These are phyloP conservation scores for Lepiota venenata DNA, from an alignment of 768 basidiomycete species.

Conservation along the genomic window DNA sequence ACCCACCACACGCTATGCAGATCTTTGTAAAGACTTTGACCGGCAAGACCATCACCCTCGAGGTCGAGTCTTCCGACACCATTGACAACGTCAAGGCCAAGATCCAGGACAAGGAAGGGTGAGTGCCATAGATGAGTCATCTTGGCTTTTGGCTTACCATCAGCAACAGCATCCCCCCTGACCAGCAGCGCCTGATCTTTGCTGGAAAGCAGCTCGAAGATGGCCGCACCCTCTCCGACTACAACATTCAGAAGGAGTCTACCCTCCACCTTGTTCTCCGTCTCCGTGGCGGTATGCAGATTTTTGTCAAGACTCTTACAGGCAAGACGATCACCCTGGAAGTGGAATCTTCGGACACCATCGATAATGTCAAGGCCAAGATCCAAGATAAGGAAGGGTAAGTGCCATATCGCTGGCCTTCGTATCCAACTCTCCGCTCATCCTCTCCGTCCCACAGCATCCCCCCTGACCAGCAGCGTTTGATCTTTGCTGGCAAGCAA, in stretches of 20 bases:
- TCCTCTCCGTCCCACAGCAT: slow-evolving; percentile 35
- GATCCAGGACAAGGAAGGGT: slow-evolving; percentile 90
- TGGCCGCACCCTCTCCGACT: slow-evolving; percentile 69
- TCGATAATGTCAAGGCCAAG: slow-evolving; percentile 79
- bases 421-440: slow-evolving; percentile 1
- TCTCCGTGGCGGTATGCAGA: slow-evolving; percentile 64
- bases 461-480: slow-evolving; percentile 87
- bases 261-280: slow-evolving; percentile 54
- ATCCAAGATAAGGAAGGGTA: slow-evolving; percentile 82
- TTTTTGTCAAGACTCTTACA: slow-evolving; percentile 85
- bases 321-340: slow-evolving; percentile 92
- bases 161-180: slow-evolving; percentile 59
- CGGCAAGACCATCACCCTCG: slow-evolving; percentile 76
- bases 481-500: slow-evolving; percentile 97
- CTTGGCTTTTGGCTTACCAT: slow-evolving; percentile 10
- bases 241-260: slow-evolving; percentile 66
- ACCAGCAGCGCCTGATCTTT: slow-evolving; percentile 78
- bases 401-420: slow-evolving; percentile 9
- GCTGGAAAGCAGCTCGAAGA: slow-evolving; percentile 86
- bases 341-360: slow-evolving; percentile 76
- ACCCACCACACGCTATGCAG: slow-evolving; percentile 31
- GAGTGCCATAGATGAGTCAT: slow-evolving; percentile 18
- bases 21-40: slow-evolving; percentile 56
- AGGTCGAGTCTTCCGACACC: slow-evolving; percentile 69
- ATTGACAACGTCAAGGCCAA: slow-evolving; percentile 75